Evolutionary conservation across 2,329 filamentous ascomycete genomes (phyloP).

Genomic region (Acrocalymma vagum): DNA sequence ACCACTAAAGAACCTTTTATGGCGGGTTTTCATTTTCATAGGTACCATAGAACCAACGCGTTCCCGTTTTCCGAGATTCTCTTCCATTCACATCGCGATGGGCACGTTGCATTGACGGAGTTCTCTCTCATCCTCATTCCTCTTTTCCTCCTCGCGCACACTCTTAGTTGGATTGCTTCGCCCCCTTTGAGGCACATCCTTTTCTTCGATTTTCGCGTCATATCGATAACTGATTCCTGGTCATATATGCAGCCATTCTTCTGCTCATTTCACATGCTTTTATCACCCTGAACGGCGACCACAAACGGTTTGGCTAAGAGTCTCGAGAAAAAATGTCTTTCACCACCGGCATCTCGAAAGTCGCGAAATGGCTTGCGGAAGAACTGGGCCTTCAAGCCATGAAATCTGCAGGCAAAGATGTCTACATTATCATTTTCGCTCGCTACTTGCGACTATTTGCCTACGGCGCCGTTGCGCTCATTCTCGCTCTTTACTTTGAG

Average conservation of each 20-base stretch:
- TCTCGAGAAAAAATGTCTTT: conserved; percentile 24
- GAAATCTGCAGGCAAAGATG: conserved; percentile 32
- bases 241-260: background rate
- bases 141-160: too few relatives aligned
- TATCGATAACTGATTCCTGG: background rate
- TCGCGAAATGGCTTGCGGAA: conserved; percentile 28
- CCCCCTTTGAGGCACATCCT: too few relatives aligned
- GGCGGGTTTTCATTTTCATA: too few relatives aligned
- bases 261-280: background rate
- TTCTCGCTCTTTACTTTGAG: conserved; percentile 48
- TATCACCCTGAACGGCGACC: conserved; percentile 9
- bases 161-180: background rate
- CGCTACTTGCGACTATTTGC: conserved; percentile 48
- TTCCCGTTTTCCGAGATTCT: too few relatives aligned
- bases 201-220: too few relatives aligned
- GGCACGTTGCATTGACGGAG: too few relatives aligned
- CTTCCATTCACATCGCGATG: too few relatives aligned
- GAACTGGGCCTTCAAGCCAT: conserved; percentile 42
- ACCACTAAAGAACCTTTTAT: too few relatives aligned
- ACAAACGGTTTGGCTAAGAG: background rate
- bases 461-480: conserved; percentile 46
- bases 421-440: conserved; percentile 45
- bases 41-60: too few relatives aligned
- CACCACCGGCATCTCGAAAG: conserved; percentile 9
- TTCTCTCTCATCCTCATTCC: too few relatives aligned